Evolutionary conservation across 2,329 filamentous ascomycete genomes (phyloP), one percentile per base, ranked within the genome.

Genomic region (Colletotrichum paranaense): DNA sequence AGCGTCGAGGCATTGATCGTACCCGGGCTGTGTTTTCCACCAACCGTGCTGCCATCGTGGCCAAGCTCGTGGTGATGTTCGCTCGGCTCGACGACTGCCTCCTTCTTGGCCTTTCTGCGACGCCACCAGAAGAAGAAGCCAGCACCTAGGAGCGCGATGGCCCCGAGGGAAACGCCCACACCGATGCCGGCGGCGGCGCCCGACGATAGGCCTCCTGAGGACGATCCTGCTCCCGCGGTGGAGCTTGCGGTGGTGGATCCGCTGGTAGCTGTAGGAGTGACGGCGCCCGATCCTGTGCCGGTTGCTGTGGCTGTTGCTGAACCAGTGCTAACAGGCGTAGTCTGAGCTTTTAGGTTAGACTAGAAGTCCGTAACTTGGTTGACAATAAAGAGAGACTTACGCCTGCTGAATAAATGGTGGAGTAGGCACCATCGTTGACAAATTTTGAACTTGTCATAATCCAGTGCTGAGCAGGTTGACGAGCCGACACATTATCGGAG

Each of bases 381-480:
- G n/a, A 26, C 5, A 22, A 9, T 4, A 24, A 35, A 11, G 22
- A 28, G 1, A 1, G 26, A 65, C 78, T 68, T 70, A 80, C 80
- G 32, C 78, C 60, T 4, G 70, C 77, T 8, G 76, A 78, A 24
- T 80, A 82, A 9, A 77, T 75, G 0, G 81, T 83, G 1, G 80
- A 82, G 56, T 79, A 83, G 2, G 78, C 80, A 1, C 77, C 77
- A 16, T 83, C 79, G 35, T 83, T 68, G 0, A 83, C 78, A 1
- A 77, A 42, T 1, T 75, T 76, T 1, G 76, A 77, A 19, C 80
- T 82, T 4, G 78, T 79, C 76, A 82, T 77, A 55, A 82, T 72
- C 81, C 81, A 83, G 11, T 79, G 80, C 49, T 82, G 81, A 0
- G 80, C 80, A 1, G 75, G 75, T 62, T 82, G 79, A 2, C 75